These are phyloP conservation scores for Penicillium glabrum DNA, from an alignment of 2,329 filamentous ascomycete genomes.

Conservation along the genomic window DNA sequence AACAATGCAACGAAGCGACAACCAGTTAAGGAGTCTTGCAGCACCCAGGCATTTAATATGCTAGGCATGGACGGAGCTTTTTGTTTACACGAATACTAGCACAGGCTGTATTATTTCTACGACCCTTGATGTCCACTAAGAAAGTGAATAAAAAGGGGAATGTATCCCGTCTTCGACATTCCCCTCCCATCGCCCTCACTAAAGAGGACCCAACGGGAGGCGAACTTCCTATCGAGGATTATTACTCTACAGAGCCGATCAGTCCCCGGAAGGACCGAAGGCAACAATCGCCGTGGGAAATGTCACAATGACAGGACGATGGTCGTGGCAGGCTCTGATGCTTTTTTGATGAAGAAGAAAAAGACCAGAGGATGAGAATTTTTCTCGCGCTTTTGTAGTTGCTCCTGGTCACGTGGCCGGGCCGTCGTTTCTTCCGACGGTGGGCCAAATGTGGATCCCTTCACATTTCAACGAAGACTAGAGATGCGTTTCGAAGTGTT, in stretches of 20 bases:
- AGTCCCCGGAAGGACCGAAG: constrained; percentile 56
- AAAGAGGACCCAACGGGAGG: constrained; percentile 68
- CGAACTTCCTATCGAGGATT: constrained; percentile 69
- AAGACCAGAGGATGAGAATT: constrained; percentile 35
- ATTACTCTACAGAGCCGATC: constrained; percentile 65
- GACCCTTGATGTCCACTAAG: neutral
- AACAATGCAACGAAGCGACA: neutral
- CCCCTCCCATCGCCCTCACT: constrained; percentile 68
- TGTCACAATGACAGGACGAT: constrained; percentile 51
- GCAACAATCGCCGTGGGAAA: constrained; percentile 64
- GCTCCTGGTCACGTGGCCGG: constrained; percentile 32
- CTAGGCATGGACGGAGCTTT: neutral
- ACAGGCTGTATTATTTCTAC: neutral
- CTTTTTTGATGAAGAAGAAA: constrained; percentile 58
- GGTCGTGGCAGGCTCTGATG: constrained; percentile 69
- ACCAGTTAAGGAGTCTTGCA: neutral
- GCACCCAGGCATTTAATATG: neutral
- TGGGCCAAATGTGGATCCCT: neutral
- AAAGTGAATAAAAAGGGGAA: constrained; percentile 10
- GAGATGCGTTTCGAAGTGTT: neutral
- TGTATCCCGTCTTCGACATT: constrained; percentile 71
- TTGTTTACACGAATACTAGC: neutral
- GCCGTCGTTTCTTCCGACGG: constrained; percentile 19
- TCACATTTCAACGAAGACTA: neutral
- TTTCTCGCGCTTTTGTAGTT: constrained; percentile 28